Evolutionary conservation across 345 rosid genomes (phyloP).

Genomic region (Cardamine resedifolia): DNA sequence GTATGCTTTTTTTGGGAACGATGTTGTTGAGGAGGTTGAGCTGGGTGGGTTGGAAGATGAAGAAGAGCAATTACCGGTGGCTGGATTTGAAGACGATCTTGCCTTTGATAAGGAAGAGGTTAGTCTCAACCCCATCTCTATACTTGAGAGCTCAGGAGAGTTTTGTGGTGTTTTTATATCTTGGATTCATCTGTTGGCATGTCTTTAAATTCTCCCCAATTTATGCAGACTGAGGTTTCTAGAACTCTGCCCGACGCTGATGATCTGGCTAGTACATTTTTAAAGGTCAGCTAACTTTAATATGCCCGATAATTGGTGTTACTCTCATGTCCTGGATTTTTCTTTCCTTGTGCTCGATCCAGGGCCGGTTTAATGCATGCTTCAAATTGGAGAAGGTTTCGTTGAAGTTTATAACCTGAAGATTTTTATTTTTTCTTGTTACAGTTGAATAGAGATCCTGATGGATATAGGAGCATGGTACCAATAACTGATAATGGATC

Average conservation of each 20-base stretch:
- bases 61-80: conserved; percentile 43
- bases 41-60: conserved; percentile 92
- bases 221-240: conserved; percentile 57
- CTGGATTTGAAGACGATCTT: conserved; percentile 59
- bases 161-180: neutral
- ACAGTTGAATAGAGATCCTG: conserved; percentile 69
- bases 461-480: conserved; percentile 54
- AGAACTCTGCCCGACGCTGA: conserved; percentile 61
- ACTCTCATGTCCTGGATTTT: neutral
- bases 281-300: conserved; percentile 58
- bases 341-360: neutral
- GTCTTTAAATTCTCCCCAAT: conserved; percentile 16
- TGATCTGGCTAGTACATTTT: conserved; percentile 78
- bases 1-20: conserved; percentile 88
- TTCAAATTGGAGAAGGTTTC: neutral
- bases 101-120: conserved; percentile 68
- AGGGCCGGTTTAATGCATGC: neutral
- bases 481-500: conserved; percentile 58
- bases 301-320: neutral
- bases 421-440: neutral
- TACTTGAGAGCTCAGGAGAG: neutral
- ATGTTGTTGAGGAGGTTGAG: conserved; percentile 86
- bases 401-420: neutral
- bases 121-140: conserved; percentile 2
- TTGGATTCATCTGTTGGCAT: neutral